Evolutionary conservation across 2,329 filamentous ascomycete genomes (phyloP), one percentile per base, ranked within the genome.

Genomic region (Cryphonectria parasitica): DNA sequence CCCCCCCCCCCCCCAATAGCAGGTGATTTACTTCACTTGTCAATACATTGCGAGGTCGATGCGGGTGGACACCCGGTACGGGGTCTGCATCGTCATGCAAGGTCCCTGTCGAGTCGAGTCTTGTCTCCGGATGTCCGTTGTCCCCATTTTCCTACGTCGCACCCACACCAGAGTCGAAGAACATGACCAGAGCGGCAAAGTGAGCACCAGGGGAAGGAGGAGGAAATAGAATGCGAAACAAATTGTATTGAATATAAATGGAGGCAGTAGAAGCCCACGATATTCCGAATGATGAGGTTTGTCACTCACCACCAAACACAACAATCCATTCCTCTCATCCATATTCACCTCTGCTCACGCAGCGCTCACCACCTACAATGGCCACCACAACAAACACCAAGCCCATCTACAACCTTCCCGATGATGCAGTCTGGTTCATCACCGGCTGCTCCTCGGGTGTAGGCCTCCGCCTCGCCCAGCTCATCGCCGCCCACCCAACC

Each of bases 361-460:
- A 56, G n/a, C n/a, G 31, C 52, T 45, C 43, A 22, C 17, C 17
- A 49, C 17, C 11, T 19, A 41, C 17, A 22, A 66, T 66, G 64
- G 28, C 58, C 2, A 19, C 22, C 2, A n/a, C 22, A 11, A 0
- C 19, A n/a, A 22, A n/a, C 19, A 36, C 52, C 22, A 64, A 52
- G 13, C 41, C 49, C 15, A 36, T 41, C 31, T 71, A 71, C 68
- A 45, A 70, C n/a, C 75, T 81, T 17, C 79, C 79, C 3, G n/a
- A 69, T 71, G 83, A 79, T 66, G 81, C 80, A 11, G 77, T 76
- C 69, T 83, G 81, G 81, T 74, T 83, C 61, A 80, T 79, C 63
- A 78, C 77, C 52, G 77, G 77, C n/a, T 78, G 77, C 74, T 78
- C 77, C 43, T 78, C 77, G 0, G 77, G 77, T 39, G 75, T 77